Percentiles rank a stretch among this genome's conserved stretches.
These are phyloP conservation scores for Hibiscus mutabilis DNA, from an alignment of 345 rosid species.

Conservation along the genomic window DNA sequence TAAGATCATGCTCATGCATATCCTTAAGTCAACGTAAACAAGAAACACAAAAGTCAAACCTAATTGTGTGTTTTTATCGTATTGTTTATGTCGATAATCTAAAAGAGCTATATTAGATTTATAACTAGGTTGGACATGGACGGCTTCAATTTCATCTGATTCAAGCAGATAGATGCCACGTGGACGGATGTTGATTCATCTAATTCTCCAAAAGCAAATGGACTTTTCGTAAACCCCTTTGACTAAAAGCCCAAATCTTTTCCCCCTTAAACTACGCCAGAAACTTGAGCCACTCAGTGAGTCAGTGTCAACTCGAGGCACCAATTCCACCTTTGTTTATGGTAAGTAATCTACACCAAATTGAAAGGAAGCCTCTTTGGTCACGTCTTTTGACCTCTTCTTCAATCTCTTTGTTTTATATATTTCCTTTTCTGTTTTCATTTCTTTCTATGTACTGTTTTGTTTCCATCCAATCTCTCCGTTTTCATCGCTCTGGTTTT, in stretches of 20 bases:
- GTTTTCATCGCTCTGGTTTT: slow-evolving; percentile 8
- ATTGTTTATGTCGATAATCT: not conserved
- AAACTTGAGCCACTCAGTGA: not conserved
- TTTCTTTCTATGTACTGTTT: not conserved
- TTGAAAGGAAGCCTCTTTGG: not conserved
- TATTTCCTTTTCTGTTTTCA: not conserved
- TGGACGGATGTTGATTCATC: not conserved
- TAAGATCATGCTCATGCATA: not conserved
- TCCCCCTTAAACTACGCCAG: not conserved
- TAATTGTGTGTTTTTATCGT: not conserved
- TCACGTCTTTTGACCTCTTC: slow-evolving; percentile 2
- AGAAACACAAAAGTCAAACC: not conserved
- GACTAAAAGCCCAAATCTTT: not conserved
- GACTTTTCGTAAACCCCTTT: not conserved
- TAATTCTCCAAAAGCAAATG: not conserved
- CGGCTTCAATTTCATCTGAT: not conserved
- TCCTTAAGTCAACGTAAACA: not conserved
- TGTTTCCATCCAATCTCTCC: not conserved
- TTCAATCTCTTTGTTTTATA: not conserved
- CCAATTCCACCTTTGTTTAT: not conserved
- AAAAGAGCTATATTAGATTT: too few relatives aligned
- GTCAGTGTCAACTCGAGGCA: not conserved
- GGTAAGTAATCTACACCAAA: not conserved
- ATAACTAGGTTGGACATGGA: not conserved
- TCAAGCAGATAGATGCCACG: not conserved